Base-by-base conservation (phyloP, 2,329 filamentous ascomycete species). In the Huntiella savannae region DNA sequence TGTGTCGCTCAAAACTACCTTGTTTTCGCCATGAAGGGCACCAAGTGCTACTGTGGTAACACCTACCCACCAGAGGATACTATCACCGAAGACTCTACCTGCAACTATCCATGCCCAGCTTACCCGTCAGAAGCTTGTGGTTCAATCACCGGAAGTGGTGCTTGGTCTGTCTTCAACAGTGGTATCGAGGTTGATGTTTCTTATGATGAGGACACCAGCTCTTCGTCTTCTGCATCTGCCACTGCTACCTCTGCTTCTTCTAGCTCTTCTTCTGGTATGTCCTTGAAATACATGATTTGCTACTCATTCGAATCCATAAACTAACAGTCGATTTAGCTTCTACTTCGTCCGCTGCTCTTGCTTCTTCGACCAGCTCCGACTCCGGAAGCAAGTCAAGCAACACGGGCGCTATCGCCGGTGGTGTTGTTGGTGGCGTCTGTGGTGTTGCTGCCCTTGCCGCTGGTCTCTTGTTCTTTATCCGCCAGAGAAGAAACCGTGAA, bases 401-500 rank as follows among this genome's bases (percentile, higher is more conserved):
- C 58, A n/a, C 76, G n/a, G 82, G 77, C 35, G 85, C 80, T 42
- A 87, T 96, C 53, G 86, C 82, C 13, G 88, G 79, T 7, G 88
- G 88, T 50, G 82, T 85, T 1, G 87, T 95, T 2, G 82, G 91
- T 6, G 86, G 83, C 49, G 75, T 94, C 2, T 66, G 93, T 2
- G 82, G 65, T 1, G 56, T 86, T 4, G 72, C 67, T 45, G 80
- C 69, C 11, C 68, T 82, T 13, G 65, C 73, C 10, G 84, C 77
- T 39, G 86, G 73, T 45, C 63, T 70, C 4, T 79, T 85, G 61
- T 77, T 93, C 59, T 82, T 73, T 56, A 63, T 91, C 54, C 80
- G 84, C 46, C 77, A 79, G 52, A 79, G 75, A 63, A 77, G 78
- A 56, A 82, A 86, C 61, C 71, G 74, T 51, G 76, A 82, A 55